phyloP scores from a whole-genome alignment of 129 eudicot genomes.

The Erigeron canadensis region DNA sequence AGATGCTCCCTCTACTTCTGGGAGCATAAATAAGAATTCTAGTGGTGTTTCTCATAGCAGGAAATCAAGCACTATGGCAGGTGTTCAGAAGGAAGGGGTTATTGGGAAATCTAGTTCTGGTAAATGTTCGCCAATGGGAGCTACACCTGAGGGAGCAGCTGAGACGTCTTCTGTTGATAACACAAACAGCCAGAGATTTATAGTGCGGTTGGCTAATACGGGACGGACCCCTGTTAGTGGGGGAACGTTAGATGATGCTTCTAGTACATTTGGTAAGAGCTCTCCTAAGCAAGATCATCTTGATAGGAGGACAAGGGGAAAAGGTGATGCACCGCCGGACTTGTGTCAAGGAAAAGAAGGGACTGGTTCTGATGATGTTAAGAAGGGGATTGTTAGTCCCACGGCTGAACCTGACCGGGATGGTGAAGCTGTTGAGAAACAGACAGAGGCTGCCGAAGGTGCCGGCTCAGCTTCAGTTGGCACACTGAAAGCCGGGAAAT shows the following conservation, averaged over 20 bases:
- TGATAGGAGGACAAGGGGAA: constrained; percentile 29
- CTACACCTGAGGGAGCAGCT: constrained; percentile 25
- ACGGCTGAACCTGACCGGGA: background rate
- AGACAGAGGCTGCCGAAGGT: constrained; percentile 31
- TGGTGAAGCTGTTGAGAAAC: constrained; percentile 36
- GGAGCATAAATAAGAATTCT: constrained; percentile 40
- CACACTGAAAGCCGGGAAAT: constrained; percentile 41
- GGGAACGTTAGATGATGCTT: constrained; percentile 51
- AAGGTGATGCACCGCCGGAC: constrained; percentile 35
- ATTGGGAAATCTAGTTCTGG: constrained; percentile 34
- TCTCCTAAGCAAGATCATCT: constrained; percentile 50
- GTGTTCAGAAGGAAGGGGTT: constrained; percentile 45
- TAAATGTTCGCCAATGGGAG: constrained; percentile 36
- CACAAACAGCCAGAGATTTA: constrained; percentile 52
- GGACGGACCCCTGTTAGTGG: constrained; percentile 53
- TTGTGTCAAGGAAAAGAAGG: constrained; percentile 40
- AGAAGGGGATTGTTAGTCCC: too few species aligned
- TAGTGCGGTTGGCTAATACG: constrained; percentile 70
- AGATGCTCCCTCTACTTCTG: constrained; percentile 46
- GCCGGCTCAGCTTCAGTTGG: constrained; percentile 30
- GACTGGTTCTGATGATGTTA: constrained; percentile 32
- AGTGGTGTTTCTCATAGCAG: constrained; percentile 44
- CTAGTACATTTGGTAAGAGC: constrained; percentile 36
- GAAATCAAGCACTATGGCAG: constrained; percentile 39
- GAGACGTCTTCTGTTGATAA: constrained; percentile 41